Conservation (phyloP, 2,329 filamentous ascomycete genomes). For the Verticillium klebahnii region DNA sequence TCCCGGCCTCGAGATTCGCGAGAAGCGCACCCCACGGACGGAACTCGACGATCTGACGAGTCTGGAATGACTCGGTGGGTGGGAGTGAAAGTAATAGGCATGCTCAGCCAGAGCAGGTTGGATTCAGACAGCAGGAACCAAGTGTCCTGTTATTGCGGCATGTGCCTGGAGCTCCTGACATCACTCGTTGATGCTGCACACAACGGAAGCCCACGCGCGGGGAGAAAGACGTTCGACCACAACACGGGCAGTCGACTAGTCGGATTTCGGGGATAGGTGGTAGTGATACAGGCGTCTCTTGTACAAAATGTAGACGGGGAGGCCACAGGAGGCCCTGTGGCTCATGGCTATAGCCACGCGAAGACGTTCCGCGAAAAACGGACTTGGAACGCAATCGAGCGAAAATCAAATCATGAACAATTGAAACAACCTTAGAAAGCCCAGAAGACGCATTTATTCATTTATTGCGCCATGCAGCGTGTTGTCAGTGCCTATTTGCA, state of each 20-base stretch:
- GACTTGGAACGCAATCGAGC: not conserved
- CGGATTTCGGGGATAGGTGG: not conserved
- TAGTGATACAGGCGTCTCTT: not conserved
- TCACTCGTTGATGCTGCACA: not conserved
- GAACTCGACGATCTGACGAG: constrained; percentile 63
- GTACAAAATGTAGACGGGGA: not conserved
- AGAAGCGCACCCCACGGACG: constrained; percentile 50
- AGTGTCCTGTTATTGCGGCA: not conserved
- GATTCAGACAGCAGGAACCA: not conserved
- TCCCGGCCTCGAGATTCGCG: constrained; percentile 76
- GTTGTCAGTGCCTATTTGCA: not conserved
- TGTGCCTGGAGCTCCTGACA: not conserved
- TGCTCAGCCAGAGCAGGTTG: not conserved
- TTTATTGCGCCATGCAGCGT: not conserved
- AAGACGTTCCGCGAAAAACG: not conserved
- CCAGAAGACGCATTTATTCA: no score
- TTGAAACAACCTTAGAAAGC: no score
- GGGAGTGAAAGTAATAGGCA: not conserved
- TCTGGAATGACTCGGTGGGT: constrained; percentile 50
- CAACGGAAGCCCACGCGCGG: not conserved
- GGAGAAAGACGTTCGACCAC: not conserved
- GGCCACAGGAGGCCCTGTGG: not conserved
- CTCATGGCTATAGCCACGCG: not conserved
- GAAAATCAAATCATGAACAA: not conserved
- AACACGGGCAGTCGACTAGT: no score